phyloP scores from a whole-genome alignment of 2,329 filamentous ascomycete genomes.

The Colletotrichum sp. region DNA sequence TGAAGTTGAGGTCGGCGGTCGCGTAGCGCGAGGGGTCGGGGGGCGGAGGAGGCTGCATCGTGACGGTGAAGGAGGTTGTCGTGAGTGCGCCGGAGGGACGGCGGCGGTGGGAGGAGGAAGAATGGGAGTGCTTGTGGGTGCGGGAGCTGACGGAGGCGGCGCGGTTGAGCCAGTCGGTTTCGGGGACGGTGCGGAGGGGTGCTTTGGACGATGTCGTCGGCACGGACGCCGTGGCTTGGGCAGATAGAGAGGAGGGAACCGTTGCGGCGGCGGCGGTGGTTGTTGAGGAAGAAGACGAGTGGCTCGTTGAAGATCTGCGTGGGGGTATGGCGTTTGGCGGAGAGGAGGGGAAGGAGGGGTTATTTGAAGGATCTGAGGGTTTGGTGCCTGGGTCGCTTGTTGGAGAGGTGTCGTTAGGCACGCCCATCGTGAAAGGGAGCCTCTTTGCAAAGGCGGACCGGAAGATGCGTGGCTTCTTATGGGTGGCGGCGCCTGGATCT shows the following conservation, averaged over 20 bases:
- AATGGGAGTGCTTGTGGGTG: slow-evolving; percentile 5
- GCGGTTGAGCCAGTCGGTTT: slow-evolving; percentile 61
- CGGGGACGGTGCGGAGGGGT: slow-evolving; percentile 60
- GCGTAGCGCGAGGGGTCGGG: slow-evolving; percentile 59
- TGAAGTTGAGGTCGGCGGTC: slow-evolving; percentile 60
- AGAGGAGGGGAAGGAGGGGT: slow-evolving; percentile 30
- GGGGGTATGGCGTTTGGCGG: slow-evolving; percentile 72
- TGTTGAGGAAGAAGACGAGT: slow-evolving; percentile 28
- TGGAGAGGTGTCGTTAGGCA: slow-evolving; percentile 9
- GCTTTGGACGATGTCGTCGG: slow-evolving; percentile 38
- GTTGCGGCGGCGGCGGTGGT: slow-evolving; percentile 17
- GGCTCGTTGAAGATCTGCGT: slow-evolving; percentile 69
- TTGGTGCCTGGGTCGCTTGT: slow-evolving; percentile 7
- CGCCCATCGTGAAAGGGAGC: slow-evolving; percentile 13
- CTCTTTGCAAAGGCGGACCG: background rate
- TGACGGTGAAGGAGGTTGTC: slow-evolving; percentile 34
- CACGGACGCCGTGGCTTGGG: slow-evolving; percentile 6
- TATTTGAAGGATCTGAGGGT: slow-evolving; percentile 9
- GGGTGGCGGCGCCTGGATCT: background rate
- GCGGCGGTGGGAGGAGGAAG: slow-evolving; percentile 4
- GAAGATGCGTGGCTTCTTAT: slow-evolving; percentile 13
- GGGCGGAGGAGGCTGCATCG: slow-evolving; percentile 43
- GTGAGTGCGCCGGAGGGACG: slow-evolving; percentile 20
- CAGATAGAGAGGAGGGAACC: background rate
- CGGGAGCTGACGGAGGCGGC: slow-evolving; percentile 33